Percentiles rank a stretch among this genome's conserved stretches.
phyloP scores from a whole-genome alignment of 1,284 basidiomycete species.

The Leccinum fuscescens region DNA sequence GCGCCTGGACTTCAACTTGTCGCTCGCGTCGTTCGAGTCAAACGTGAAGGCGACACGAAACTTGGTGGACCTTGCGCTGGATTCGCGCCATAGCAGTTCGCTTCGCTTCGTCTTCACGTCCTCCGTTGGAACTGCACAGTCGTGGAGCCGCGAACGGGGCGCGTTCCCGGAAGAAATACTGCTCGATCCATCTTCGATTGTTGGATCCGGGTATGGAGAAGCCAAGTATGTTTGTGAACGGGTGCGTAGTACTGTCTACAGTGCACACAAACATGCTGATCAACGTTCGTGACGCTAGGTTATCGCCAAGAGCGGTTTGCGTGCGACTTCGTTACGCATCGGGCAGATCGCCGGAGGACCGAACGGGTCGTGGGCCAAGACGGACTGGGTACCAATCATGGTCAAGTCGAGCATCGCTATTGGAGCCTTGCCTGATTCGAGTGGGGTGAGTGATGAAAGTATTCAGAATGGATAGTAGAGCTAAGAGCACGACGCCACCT shows the following conservation, averaged over 20 bases:
- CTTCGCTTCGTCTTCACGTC: constrained; percentile 13
- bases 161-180: constrained; percentile 8
- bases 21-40: constrained; percentile 7
- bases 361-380: constrained; percentile 32
- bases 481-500: background rate
- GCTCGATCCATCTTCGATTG: background rate
- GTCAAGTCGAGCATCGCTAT: constrained; percentile 30
- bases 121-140: constrained; percentile 6
- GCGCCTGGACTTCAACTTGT: constrained; percentile 15
- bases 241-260: background rate
- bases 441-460: constrained; percentile 2
- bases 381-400: constrained; percentile 36
- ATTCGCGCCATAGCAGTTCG: background rate
- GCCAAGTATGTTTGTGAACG: constrained; percentile 12
- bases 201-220: constrained; percentile 10
- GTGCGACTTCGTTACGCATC: constrained; percentile 27
- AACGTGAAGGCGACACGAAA: constrained; percentile 8
- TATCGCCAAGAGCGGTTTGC: constrained; percentile 25
- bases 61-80: constrained; percentile 5
- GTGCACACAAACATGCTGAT: background rate
- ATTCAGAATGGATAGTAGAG: background rate
- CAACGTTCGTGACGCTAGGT: constrained; percentile 13
- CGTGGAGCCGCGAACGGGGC: constrained; percentile 2
- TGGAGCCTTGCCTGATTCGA: constrained; percentile 10
- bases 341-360: constrained; percentile 34